A percentile compares a stretch with the other conserved stretches of the same genome.
phyloP scores from a whole-genome alignment of 139 green algal species.

The Picochlorum sp. region DNA sequence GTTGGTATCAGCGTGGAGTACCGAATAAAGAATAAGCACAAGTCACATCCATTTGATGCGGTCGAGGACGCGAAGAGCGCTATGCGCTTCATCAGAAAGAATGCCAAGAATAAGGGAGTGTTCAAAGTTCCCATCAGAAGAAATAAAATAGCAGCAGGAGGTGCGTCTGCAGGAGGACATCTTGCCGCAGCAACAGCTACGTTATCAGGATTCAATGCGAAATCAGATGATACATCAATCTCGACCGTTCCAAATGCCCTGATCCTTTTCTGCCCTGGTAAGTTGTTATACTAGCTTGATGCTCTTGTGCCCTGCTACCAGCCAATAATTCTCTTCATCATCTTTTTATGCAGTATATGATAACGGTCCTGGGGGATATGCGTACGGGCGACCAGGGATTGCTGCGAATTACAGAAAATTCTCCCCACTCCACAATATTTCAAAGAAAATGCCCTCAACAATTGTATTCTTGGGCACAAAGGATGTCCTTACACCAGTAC shows the following conservation, averaged over 20 bases:
- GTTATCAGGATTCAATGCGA: slow-evolving; percentile 16
- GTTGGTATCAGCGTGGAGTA: neutral
- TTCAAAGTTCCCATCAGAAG: neutral
- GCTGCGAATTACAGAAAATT: neutral
- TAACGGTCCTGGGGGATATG: neutral
- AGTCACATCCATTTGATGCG: neutral
- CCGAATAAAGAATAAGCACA: neutral
- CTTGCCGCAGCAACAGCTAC: slow-evolving; percentile 11
- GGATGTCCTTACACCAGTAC: neutral
- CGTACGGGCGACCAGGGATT: neutral
- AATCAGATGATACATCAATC: slow-evolving; percentile 9
- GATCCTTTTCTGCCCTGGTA: neutral
- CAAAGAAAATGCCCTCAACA: neutral
- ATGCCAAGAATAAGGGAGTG: neutral
- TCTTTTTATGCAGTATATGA: slow-evolving; percentile 1
- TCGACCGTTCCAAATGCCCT: neutral
- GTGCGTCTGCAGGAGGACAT: neutral
- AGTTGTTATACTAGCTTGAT: too few relatives aligned
- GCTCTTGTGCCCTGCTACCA: too few relatives aligned
- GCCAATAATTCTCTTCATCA: too few relatives aligned
- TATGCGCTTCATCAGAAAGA: slow-evolving; percentile 1
- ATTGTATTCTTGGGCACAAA: slow-evolving; percentile 1
- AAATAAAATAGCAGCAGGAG: neutral
- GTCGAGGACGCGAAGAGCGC: neutral
- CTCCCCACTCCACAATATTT: slow-evolving; percentile 3